Conservation (phyloP, 108 stramenopile species). For the Ochromonas danica region DNA sequence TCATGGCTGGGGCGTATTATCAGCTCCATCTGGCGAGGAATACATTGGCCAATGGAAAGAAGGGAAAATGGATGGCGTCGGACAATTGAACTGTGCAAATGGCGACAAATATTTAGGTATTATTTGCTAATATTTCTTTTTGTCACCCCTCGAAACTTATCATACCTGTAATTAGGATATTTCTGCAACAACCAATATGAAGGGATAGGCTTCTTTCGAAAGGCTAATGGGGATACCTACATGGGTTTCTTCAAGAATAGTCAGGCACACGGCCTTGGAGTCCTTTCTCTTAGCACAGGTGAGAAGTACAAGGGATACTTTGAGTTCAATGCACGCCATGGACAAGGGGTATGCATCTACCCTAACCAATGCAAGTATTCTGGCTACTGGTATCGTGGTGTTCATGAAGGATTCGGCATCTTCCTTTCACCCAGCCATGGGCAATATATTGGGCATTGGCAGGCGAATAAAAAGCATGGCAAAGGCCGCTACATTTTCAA, state of each 20-base stretch:
- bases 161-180: too few species aligned
- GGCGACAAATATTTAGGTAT: constrained; percentile 48
- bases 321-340: constrained; percentile 23
- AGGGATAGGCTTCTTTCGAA: constrained; percentile 37
- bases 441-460: constrained; percentile 40
- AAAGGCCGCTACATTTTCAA: constrained; percentile 40
- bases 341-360: constrained; percentile 34
- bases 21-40: constrained; percentile 32
- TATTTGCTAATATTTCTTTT: too few species aligned
- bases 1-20: constrained; percentile 46
- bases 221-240: constrained; percentile 40
- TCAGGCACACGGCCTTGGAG: constrained; percentile 25
- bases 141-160: too few species aligned
- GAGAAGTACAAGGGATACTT: constrained; percentile 38
- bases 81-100: constrained; percentile 18
- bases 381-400: constrained; percentile 37
- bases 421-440: not conserved
- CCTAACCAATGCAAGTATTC: constrained; percentile 34
- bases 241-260: not conserved
- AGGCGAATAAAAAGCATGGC: constrained; percentile 37
- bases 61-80: constrained; percentile 43
- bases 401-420: constrained; percentile 43
- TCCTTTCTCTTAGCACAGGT: not conserved
- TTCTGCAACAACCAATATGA: constrained; percentile 36
- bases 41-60: constrained; percentile 40